Percentiles rank a stretch among this genome's conserved stretches.
phyloP scores from a whole-genome alignment of 202 grass and related monocot genomes.

The Schoenoplectus triqueter region DNA sequence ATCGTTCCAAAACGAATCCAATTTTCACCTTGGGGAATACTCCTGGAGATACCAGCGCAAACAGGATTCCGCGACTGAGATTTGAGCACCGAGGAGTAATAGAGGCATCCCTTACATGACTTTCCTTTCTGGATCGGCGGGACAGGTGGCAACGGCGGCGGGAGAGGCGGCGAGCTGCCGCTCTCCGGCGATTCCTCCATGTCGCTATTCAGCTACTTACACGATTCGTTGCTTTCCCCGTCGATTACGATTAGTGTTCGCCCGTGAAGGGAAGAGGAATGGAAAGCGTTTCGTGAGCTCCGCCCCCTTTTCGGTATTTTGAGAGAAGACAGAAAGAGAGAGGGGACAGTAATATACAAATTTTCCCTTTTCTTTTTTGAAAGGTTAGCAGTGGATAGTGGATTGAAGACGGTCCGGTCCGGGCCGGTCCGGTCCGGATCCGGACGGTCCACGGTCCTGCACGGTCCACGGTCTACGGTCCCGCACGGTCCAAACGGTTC shows the following conservation, averaged over 20 bases:
- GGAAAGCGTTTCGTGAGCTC: too few species aligned
- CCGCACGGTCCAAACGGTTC: too few species aligned
- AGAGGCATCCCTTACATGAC: constrained; percentile 95
- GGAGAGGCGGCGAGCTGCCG: neutral
- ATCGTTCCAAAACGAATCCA: neutral
- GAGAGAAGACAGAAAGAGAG: too few species aligned
- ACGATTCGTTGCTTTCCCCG: neutral
- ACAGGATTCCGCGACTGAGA: constrained; percentile 59
- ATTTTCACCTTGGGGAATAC: constrained; percentile 60
- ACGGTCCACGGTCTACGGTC: too few species aligned
- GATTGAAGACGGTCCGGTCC: too few species aligned
- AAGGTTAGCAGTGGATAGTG: too few species aligned
- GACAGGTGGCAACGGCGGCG: constrained; percentile 12
- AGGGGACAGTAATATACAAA: too few species aligned
- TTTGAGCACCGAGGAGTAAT: constrained; percentile 83
- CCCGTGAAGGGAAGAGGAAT: neutral
- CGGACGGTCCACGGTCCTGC: too few species aligned
- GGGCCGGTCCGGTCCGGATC: too few species aligned
- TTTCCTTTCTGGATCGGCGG: constrained; percentile 52
- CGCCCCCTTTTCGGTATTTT: too few species aligned
- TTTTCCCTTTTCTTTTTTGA: too few species aligned
- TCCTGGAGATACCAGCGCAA: constrained; percentile 77
- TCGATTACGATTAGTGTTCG: neutral
- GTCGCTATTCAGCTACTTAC: neutral
- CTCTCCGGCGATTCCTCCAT: constrained; percentile 23